Evolutionary conservation across 805 yeast genomes (phyloP).

Genomic region (Pichia phayaonensis): DNA sequence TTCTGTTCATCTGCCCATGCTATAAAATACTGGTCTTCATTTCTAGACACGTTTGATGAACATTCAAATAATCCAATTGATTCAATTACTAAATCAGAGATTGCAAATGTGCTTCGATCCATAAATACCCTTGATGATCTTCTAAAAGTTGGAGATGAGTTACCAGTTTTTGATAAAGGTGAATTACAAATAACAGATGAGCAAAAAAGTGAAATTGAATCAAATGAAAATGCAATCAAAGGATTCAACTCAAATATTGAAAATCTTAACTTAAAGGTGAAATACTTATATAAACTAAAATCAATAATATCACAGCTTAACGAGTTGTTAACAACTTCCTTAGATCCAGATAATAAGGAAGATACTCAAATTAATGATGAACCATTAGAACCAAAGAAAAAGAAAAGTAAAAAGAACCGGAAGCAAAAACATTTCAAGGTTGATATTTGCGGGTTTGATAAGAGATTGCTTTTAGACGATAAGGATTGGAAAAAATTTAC

Average conservation of each 20-base stretch:
- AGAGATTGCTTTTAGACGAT: constrained; percentile 14
- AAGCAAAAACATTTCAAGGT: constrained; percentile 28
- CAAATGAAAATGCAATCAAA: constrained; percentile 17
- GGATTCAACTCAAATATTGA: constrained; percentile 13
- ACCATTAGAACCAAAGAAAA: constrained; percentile 3
- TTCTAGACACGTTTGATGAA: constrained; percentile 17
- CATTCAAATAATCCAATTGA: constrained; percentile 5
- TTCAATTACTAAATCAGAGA: not conserved
- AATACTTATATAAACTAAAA: constrained; percentile 26
- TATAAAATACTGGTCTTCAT: constrained; percentile 29
- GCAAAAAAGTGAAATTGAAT: constrained; percentile 13
- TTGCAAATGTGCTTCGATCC: constrained; percentile 9
- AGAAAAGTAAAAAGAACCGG: constrained; percentile 16
- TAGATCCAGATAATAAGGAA: constrained; percentile 1
- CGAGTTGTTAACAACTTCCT: constrained; percentile 24
- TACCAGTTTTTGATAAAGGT: constrained; percentile 35
- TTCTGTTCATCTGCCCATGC: constrained; percentile 78
- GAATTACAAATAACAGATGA: constrained; percentile 3
- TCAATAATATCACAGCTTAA: constrained; percentile 33
- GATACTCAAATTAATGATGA: not conserved
- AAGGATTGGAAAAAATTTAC: constrained; percentile 19
- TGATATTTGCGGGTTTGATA: constrained; percentile 50
- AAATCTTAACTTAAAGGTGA: constrained; percentile 11
- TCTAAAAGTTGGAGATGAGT: constrained; percentile 26
- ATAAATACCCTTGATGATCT: constrained; percentile 18